Percentiles rank a stretch among this genome's conserved stretches.
Evolutionary conservation across 306 rosid species (phyloP).

Genomic region (Senna siamea): DNA sequence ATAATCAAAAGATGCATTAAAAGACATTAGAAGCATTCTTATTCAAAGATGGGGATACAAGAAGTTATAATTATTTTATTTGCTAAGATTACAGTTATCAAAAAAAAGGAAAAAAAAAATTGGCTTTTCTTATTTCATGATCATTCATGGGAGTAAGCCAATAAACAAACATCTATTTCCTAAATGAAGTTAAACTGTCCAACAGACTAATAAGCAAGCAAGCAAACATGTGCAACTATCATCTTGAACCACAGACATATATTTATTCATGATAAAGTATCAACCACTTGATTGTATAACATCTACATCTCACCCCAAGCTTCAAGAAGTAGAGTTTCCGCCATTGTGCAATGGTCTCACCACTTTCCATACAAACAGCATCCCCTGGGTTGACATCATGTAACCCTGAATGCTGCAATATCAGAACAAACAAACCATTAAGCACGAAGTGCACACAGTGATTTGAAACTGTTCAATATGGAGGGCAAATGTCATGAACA

Average conservation of each 20-base stretch:
- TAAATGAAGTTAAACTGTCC: not conserved
- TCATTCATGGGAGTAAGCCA: not conserved
- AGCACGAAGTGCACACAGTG: slow-evolving; percentile 21
- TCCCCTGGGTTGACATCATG: slow-evolving; percentile 60
- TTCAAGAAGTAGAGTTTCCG: slow-evolving; percentile 55
- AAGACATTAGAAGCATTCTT: slow-evolving; percentile 10
- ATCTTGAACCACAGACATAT: not conserved
- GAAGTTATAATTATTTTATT: not conserved
- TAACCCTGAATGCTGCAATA: slow-evolving; percentile 69
- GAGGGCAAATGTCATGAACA: slow-evolving; percentile 1
- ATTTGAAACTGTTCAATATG: slow-evolving; percentile 19
- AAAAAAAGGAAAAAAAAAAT: not conserved
- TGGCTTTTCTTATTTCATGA: not conserved
- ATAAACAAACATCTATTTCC: not conserved
- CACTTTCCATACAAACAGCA: slow-evolving; percentile 61
- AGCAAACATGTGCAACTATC: slow-evolving; percentile 4
- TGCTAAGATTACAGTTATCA: not conserved
- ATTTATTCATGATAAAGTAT: not conserved
- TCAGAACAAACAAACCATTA: slow-evolving; percentile 31
- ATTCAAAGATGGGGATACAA: not conserved
- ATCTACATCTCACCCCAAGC: slow-evolving; percentile 57
- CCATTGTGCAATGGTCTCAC: slow-evolving; percentile 69
- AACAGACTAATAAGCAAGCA: slow-evolving; percentile 7
- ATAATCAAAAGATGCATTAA: slow-evolving; percentile 8
- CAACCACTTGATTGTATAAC: slow-evolving; percentile 25